A percentile compares a stretch with the other conserved stretches of the same genome.
phyloP scores from a whole-genome alignment of 768 basidiomycete genomes.

The Kwoniella dendrophila region DNA sequence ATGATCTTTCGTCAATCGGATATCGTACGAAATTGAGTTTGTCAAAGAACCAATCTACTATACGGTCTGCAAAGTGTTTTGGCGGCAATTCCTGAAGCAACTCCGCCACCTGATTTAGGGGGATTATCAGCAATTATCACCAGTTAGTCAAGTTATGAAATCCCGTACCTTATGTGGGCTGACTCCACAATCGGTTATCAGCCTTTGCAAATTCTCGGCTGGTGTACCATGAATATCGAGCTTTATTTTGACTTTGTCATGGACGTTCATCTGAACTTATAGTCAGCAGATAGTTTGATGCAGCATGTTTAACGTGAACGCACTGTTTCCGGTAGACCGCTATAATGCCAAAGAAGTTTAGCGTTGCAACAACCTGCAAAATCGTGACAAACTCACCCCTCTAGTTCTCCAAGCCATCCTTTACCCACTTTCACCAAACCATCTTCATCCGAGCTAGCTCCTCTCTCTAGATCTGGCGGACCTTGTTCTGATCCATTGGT shows the following conservation, averaged over 20 bases:
- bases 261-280: slow-evolving; percentile 34
- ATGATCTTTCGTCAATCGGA: slow-evolving; percentile 72
- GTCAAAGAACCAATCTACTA: slow-evolving; percentile 70
- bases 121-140: not conserved
- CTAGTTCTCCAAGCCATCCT: slow-evolving; percentile 41
- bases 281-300: not conserved
- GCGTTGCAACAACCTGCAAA: not conserved
- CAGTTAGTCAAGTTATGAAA: not conserved
- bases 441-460: slow-evolving; percentile 30
- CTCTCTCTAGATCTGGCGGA: slow-evolving; percentile 12
- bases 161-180: slow-evolving; percentile 69
- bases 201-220: slow-evolving; percentile 72
- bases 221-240: slow-evolving; percentile 59
- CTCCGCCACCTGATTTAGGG: slow-evolving; percentile 66
- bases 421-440: slow-evolving; percentile 27
- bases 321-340: slow-evolving; percentile 46
- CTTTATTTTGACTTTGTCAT: slow-evolving; percentile 43
- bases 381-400: slow-evolving; percentile 26
- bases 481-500: slow-evolving; percentile 6
- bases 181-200: slow-evolving; percentile 91
- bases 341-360: slow-evolving; percentile 2
- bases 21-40: slow-evolving; percentile 89
- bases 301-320: not conserved
- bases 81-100: slow-evolving; percentile 86
- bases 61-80: slow-evolving; percentile 69